phyloP scores from a whole-genome alignment of 2,329 filamentous ascomycete genomes.

The Sporothrix brunneoviolacea region DNA sequence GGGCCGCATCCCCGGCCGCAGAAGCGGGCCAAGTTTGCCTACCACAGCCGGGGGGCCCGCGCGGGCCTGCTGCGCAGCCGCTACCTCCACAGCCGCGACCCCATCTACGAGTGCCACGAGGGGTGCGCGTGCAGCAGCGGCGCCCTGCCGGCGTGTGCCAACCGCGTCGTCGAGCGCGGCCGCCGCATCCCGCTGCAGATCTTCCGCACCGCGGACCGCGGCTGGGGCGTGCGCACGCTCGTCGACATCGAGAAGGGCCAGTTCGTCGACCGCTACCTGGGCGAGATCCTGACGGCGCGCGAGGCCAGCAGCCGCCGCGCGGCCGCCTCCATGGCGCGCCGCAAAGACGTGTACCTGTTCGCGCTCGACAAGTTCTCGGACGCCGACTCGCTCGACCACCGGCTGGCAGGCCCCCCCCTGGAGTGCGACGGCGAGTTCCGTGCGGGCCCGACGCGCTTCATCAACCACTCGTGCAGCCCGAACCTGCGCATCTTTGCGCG shows the following conservation, averaged over 20 bases:
- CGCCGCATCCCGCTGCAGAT: slow-evolving; percentile 66
- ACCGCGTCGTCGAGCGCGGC: slow-evolving; percentile 69
- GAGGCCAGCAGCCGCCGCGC: slow-evolving; percentile 62
- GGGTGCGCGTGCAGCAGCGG: slow-evolving; percentile 56
- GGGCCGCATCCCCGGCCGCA: background rate
- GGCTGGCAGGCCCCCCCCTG: slow-evolving; percentile 48
- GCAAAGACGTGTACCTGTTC: slow-evolving; percentile 76
- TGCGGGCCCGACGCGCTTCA: slow-evolving; percentile 72
- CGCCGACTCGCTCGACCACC: slow-evolving; percentile 45
- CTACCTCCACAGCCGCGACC: slow-evolving; percentile 46
- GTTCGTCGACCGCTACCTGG: slow-evolving; percentile 74
- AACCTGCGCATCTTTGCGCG: slow-evolving; percentile 75
- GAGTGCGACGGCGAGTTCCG: slow-evolving; percentile 68
- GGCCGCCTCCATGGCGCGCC: slow-evolving; percentile 45
- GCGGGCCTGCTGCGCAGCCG: slow-evolving; percentile 46
- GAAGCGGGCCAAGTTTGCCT: slow-evolving; percentile 49
- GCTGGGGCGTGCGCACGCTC: slow-evolving; percentile 68
- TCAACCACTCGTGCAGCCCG: slow-evolving; percentile 76
- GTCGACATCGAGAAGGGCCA: slow-evolving; percentile 62
- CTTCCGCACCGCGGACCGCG: slow-evolving; percentile 64
- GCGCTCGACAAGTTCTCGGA: slow-evolving; percentile 73
- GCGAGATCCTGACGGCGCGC: slow-evolving; percentile 57
- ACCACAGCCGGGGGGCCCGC: slow-evolving; percentile 49
- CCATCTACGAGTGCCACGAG: slow-evolving; percentile 76
- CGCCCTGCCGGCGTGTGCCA: slow-evolving; percentile 47